Conservation (phyloP, 352 stramenopile genomes). For the Globisporangium iwayamae region DNA sequence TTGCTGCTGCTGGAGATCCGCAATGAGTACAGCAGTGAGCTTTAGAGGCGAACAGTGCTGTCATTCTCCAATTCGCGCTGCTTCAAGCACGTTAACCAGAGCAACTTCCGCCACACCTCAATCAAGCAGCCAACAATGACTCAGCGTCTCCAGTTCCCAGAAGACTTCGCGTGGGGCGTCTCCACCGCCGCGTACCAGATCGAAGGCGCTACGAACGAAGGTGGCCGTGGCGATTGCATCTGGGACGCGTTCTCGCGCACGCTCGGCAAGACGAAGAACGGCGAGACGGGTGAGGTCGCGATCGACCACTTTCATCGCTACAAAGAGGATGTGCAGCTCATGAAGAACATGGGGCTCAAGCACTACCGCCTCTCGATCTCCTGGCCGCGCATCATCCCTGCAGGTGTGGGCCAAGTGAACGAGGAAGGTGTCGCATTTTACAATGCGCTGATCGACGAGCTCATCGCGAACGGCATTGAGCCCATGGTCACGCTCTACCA, state of each 20-base stretch:
- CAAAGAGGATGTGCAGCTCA: constrained; percentile 80
- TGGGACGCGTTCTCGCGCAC: constrained; percentile 89
- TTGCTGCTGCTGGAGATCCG: neutral
- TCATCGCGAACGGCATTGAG: constrained; percentile 64
- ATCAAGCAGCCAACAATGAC: constrained; percentile 14
- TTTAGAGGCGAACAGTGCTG: neutral
- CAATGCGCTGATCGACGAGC: constrained; percentile 69
- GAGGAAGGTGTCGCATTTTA: constrained; percentile 81
- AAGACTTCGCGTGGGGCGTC: constrained; percentile 79
- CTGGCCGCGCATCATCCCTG: constrained; percentile 89
- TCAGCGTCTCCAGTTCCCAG: constrained; percentile 36
- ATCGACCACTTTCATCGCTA: constrained; percentile 87
- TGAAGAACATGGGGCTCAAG: constrained; percentile 79
- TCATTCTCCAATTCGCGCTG: constrained; percentile 16
- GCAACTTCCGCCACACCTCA: neutral
- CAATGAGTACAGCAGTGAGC: neutral
- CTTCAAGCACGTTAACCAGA: neutral
- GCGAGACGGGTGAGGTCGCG: constrained; percentile 80
- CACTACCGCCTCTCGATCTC: constrained; percentile 85
- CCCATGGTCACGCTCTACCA: constrained; percentile 91
- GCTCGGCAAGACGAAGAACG: constrained; percentile 56
- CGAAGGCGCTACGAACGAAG: constrained; percentile 84
- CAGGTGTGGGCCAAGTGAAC: constrained; percentile 71
- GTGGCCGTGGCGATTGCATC: constrained; percentile 75
- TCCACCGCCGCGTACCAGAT: constrained; percentile 91